Conservation (phyloP, 1,284 basidiomycete species). For the Malassezia obtusa region DNA sequence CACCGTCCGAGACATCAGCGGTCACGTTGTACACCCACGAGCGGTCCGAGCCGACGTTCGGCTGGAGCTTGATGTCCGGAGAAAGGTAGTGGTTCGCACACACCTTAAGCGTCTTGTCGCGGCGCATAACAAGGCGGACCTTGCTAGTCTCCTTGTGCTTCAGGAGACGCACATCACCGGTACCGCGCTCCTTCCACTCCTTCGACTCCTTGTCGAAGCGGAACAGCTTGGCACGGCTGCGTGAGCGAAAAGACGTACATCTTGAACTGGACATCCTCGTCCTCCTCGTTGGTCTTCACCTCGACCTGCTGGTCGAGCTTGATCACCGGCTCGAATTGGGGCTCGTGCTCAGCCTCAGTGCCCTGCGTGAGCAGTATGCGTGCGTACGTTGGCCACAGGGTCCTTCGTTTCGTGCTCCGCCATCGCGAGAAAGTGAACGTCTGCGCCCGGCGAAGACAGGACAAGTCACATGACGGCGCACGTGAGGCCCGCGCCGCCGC, state of each 20-base stretch:
- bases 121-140: slow-evolving; percentile 93
- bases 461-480: neutral
- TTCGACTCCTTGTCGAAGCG: slow-evolving; percentile 70
- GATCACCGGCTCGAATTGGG: slow-evolving; percentile 91
- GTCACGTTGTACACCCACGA: slow-evolving; percentile 92
- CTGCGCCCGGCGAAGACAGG: neutral
- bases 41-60: slow-evolving; percentile 97
- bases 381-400: slow-evolving; percentile 6
- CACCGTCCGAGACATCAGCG: slow-evolving; percentile 75
- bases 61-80: slow-evolving; percentile 83
- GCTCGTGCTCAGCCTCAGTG: slow-evolving; percentile 70
- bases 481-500: neutral
- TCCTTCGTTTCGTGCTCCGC: slow-evolving; percentile 14
- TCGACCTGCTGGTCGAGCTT: slow-evolving; percentile 93
- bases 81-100: slow-evolving; percentile 96
- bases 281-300: slow-evolving; percentile 88
- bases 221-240: slow-evolving; percentile 95
- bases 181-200: slow-evolving; percentile 90
- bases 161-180: slow-evolving; percentile 44
- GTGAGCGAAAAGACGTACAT: slow-evolving; percentile 58
- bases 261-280: slow-evolving; percentile 89
- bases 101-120: slow-evolving; percentile 99
- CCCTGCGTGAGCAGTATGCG: neutral
- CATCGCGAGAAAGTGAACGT: slow-evolving; percentile 2
- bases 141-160: slow-evolving; percentile 78